Conservation (phyloP, 192 early-diverging fungal species). For the Entomortierella beljakovae region DNA sequence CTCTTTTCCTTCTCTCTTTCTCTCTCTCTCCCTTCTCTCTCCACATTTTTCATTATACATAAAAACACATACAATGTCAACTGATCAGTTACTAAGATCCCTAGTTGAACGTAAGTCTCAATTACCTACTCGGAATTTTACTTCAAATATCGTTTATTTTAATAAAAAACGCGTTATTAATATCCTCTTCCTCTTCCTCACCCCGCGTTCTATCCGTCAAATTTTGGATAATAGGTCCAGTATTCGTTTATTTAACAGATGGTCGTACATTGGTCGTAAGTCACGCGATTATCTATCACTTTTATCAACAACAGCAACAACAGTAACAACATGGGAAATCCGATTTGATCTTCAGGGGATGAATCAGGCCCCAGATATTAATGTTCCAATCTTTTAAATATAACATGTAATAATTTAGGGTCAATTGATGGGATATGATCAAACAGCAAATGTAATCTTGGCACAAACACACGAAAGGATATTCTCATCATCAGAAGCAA, state of each 20-base stretch:
- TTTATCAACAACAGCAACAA: no score
- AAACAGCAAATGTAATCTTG: slow-evolving; percentile 45
- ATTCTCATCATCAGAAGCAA: slow-evolving; percentile 38
- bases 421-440: slow-evolving; percentile 41
- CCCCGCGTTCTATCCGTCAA: background rate
- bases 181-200: background rate
- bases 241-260: slow-evolving; percentile 44
- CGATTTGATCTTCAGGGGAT: no score
- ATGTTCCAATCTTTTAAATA: no score
- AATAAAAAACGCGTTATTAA: background rate
- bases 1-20: background rate
- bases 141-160: background rate
- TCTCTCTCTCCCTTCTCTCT: background rate
- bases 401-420: slow-evolving; percentile 22
- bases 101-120: slow-evolving; percentile 37
- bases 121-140: background rate
- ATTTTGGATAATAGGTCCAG: slow-evolving; percentile 21
- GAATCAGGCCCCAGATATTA: no score
- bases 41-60: background rate
- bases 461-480: slow-evolving; percentile 44
- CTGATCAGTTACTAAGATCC: slow-evolving; percentile 24
- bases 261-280: slow-evolving; percentile 41
- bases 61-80: slow-evolving; percentile 21
- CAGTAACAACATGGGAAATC: no score
- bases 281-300: no score